Conservation (phyloP, 768 basidiomycete species). For the Filobasidium wieringae region DNA sequence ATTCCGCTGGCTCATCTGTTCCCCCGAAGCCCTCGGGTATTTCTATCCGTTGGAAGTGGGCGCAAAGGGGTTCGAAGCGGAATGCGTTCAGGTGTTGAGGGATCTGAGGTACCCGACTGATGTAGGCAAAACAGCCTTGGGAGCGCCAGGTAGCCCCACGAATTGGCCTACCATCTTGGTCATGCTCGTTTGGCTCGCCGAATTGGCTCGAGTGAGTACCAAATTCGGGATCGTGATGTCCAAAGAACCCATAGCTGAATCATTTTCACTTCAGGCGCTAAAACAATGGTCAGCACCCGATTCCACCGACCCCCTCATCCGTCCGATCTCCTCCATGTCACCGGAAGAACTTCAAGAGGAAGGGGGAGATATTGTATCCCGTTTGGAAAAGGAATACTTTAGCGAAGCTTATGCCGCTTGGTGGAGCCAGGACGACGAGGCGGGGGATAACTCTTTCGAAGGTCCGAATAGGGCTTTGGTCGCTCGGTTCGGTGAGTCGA, state of each 20-base stretch:
- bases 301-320: conserved; percentile 31
- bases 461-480: conserved; percentile 44
- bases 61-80: conserved; percentile 60
- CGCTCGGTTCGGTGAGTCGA: conserved; percentile 55
- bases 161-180: conserved; percentile 85
- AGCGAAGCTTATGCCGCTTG: conserved; percentile 19
- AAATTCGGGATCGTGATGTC: background rate
- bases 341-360: conserved; percentile 26
- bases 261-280: conserved; percentile 23
- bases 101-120: conserved; percentile 70
- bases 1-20: conserved; percentile 62
- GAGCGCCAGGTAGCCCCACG: conserved; percentile 76
- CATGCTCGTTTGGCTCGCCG: conserved; percentile 83
- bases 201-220: conserved; percentile 58
- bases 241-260: background rate
- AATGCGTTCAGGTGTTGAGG: conserved; percentile 63
- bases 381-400: conserved; percentile 28
- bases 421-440: background rate
- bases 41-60: conserved; percentile 20
- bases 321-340: conserved; percentile 9
- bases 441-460: background rate
- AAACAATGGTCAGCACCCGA: conserved; percentile 33
- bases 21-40: conserved; percentile 45
- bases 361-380: conserved; percentile 26
- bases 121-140: conserved; percentile 74